A percentile compares a stretch with the other conserved stretches of the same genome.
phyloP scores from a whole-genome alignment of 352 stramenopile genomes.

The Pythium aristosporum region DNA sequence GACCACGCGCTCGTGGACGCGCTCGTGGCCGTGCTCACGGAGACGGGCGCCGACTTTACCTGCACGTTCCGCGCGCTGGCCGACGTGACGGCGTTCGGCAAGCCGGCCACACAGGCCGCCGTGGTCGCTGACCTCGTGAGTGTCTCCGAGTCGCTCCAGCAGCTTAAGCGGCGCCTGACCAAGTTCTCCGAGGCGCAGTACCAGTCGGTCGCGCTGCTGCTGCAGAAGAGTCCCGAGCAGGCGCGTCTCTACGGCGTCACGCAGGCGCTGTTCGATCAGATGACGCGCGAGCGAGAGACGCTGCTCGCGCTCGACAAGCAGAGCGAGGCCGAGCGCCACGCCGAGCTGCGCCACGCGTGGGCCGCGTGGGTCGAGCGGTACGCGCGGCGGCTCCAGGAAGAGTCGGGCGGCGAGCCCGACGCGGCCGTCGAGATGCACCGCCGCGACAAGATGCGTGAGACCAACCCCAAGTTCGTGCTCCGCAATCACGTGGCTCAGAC shows the following conservation, averaged over 20 bases:
- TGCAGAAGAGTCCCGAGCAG: conserved; percentile 57
- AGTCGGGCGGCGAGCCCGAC: conserved; percentile 39
- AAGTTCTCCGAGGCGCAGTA: conserved; percentile 77
- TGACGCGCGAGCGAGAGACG: conserved; percentile 48
- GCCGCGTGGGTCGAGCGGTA: conserved; percentile 60
- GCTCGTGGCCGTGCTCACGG: conserved; percentile 54
- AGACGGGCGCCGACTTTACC: conserved; percentile 79
- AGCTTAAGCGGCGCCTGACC: conserved; percentile 50
- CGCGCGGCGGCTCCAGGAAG: conserved; percentile 39
- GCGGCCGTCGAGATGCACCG: conserved; percentile 37
- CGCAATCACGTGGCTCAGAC: conserved; percentile 90
- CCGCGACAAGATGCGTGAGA: conserved; percentile 44
- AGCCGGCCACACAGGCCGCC: conserved; percentile 20
- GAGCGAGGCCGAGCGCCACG: conserved; percentile 49
- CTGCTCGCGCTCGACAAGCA: conserved; percentile 40
- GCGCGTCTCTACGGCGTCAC: conserved; percentile 78
- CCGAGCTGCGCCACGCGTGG: conserved; percentile 50
- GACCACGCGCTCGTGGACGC: conserved; percentile 51
- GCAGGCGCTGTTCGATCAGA: conserved; percentile 48
- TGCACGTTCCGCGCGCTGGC: conserved; percentile 66
- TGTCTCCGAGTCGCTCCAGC: conserved; percentile 68
- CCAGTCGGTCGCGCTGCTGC: conserved; percentile 59
- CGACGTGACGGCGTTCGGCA: conserved; percentile 41
- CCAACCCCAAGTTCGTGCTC: conserved; percentile 85
- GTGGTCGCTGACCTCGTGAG: conserved; percentile 49